Conservation (phyloP, 495 filamentous ascomycete species). For the Tuber brumale region DNA sequence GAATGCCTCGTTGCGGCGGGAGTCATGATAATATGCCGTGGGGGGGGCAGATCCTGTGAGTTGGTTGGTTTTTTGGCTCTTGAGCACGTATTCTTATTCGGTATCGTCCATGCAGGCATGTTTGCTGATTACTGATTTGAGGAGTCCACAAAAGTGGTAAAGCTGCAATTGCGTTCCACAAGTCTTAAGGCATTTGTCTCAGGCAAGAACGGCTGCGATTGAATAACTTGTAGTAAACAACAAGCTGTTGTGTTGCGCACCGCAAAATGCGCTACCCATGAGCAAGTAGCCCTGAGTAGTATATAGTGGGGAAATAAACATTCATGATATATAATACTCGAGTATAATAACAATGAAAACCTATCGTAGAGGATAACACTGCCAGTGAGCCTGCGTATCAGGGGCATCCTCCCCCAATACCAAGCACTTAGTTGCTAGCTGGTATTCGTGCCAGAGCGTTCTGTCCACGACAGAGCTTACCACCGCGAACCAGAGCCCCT, state of each 20-base stretch:
- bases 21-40: not conserved
- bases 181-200: not conserved
- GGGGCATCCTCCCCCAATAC: not conserved
- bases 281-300: not conserved
- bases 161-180: not conserved
- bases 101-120: not conserved
- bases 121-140: not conserved
- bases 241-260: not conserved
- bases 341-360: too few species aligned
- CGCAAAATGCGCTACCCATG: not conserved
- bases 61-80: not conserved
- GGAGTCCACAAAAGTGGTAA: not conserved
- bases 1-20: not conserved
- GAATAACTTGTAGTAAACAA: not conserved
- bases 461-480: not conserved
- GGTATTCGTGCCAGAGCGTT: not conserved
- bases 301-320: not conserved
- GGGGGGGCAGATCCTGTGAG: not conserved
- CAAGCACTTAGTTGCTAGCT: not conserved
- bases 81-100: not conserved
- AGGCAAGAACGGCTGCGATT: not conserved
- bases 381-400: not conserved
- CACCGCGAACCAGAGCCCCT: not conserved
- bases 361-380: too few species aligned
- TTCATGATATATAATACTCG: not conserved